These are phyloP conservation scores for Amaranthus tricolor DNA, from an alignment of 179 eudicot genomes.

Conservation along the genomic window DNA sequence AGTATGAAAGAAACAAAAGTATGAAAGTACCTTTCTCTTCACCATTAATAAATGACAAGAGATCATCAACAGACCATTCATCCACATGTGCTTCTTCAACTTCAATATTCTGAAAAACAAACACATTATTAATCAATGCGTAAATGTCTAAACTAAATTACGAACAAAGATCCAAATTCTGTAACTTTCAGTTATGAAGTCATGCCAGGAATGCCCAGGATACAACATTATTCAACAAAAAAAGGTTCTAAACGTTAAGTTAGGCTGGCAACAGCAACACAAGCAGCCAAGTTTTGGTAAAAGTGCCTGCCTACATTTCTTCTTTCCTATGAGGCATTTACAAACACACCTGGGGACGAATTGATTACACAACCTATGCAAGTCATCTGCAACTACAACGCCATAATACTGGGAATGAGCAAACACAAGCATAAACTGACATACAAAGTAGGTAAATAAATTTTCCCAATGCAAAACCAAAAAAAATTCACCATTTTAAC, in stretches of 20 bases:
- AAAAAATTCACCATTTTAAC: neutral
- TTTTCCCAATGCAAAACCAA: neutral
- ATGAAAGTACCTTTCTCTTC: conserved; percentile 30
- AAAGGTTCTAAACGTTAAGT: neutral
- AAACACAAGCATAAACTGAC: neutral
- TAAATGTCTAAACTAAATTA: neutral
- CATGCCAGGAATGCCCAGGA: too few species aligned
- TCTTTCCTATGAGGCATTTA: neutral
- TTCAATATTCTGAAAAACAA: conserved; percentile 49
- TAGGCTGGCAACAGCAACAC: neutral
- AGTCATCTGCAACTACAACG: neutral
- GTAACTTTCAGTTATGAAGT: neutral
- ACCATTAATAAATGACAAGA: conserved; percentile 73
- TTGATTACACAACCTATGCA: neutral
- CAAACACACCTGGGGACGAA: neutral
- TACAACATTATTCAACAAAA: neutral
- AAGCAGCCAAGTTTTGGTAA: neutral
- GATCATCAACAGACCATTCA: conserved; percentile 82
- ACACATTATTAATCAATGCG: conserved; percentile 15
- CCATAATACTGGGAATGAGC: neutral
- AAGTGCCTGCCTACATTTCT: neutral
- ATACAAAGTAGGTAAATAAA: neutral
- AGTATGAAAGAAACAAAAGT: neutral
- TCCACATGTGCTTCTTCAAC: conserved; percentile 62
- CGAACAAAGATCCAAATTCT: neutral